Evolutionary conservation across 495 filamentous ascomycete species (phyloP).

Genomic region (Hyaloscypha variabilis): DNA sequence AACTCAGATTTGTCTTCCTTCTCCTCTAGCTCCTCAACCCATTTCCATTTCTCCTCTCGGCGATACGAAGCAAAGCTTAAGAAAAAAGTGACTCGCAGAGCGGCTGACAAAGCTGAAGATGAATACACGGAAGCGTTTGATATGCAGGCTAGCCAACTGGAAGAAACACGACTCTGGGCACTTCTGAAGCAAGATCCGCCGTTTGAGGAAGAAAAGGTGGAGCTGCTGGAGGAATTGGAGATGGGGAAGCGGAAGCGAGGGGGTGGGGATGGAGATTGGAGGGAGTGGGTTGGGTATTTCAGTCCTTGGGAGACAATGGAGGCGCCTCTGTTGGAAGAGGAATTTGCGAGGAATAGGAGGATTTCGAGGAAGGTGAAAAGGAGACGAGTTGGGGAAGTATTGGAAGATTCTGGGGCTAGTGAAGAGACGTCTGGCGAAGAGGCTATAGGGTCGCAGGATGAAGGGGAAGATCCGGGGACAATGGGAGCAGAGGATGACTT

Average conservation of each 20-base stretch:
- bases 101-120: conserved; percentile 43
- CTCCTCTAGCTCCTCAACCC: neutral
- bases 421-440: neutral
- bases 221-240: conserved; percentile 21
- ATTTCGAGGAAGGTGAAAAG: conserved; percentile 12
- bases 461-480: neutral
- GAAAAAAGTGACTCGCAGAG: conserved; percentile 34
- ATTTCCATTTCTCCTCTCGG: neutral
- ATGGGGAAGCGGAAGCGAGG: conserved; percentile 35
- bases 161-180: conserved; percentile 60
- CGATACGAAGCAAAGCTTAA: conserved; percentile 4
- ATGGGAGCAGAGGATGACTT: conserved; percentile 6
- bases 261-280: conserved; percentile 46
- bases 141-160: conserved; percentile 45
- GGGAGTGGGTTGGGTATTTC: conserved; percentile 43
- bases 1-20: neutral
- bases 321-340: conserved; percentile 34
- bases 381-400: neutral
- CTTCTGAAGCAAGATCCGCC: conserved; percentile 40
- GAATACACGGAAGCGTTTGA: conserved; percentile 59
- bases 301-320: conserved; percentile 55
- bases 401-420: neutral
- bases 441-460: neutral
- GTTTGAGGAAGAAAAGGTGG: conserved; percentile 26
- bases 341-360: conserved; percentile 33